Evolutionary conservation across 1,284 basidiomycete genomes (phyloP), one percentile per base, ranked within the genome.

Genomic region (Boletellus deceptivus): DNA sequence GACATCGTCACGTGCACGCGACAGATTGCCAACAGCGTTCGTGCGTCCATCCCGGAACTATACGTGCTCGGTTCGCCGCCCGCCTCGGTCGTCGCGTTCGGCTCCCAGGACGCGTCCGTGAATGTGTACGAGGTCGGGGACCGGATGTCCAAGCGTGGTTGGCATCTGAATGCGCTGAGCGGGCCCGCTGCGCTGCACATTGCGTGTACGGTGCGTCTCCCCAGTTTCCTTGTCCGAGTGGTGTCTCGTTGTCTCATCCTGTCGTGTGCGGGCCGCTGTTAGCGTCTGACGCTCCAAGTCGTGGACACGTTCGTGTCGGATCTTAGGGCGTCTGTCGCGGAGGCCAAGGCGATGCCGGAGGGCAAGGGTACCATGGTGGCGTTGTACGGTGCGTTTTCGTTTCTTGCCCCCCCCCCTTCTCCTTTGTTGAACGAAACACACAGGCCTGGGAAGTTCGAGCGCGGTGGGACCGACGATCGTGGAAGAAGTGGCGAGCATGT

Each of bases 11-110:
- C 80, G 47, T 80, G 84, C 17, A 77, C 90, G 2, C 81, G 84
- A 49, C 75, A 65, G 22, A 92, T 95, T 55, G 83, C 82, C 29
- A 74, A 78, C 38, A 76, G 78, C 5, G 87, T 96, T 59, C 73
- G 73, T 13, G 62, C 75, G 2, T 80, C 85, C 52, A 86, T 93
- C 43, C 86, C 89, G 0, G 87, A 92, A 65, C 75, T 98, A 8
- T 86, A 87, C 63, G 73, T 98, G 18, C 79, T 99, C 3, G 96
- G 96, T 6, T 84, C 93, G 47, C 96, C 96, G 0, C 83, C 89
- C 1, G 91, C 91, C 2, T 92, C 90, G 7, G 92, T 97, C 47
- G 84, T 99, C 9, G 96, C 96, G 1, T 97, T 98, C 62, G 84
- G 75, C 1, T 86, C 86, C 11, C 77, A 76, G 50, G 76, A 80